phyloP scores from a whole-genome alignment of 345 rosid genomes.

The Anacardium occidentale region DNA sequence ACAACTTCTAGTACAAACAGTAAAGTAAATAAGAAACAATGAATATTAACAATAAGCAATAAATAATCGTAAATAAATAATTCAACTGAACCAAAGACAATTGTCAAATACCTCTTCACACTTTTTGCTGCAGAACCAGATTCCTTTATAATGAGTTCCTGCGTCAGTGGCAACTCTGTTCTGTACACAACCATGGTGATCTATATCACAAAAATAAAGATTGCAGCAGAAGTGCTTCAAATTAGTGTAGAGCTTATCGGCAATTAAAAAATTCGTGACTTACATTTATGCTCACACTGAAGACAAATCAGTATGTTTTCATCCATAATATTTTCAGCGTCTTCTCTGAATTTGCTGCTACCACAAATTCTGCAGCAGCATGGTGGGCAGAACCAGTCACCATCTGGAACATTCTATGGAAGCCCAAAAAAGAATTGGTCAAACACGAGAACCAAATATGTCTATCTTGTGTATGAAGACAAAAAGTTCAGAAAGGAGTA shows the following conservation, averaged over 20 bases:
- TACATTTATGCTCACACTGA: slow-evolving; percentile 73
- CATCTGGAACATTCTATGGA: slow-evolving; percentile 64
- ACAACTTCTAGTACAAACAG: neutral
- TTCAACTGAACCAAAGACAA: neutral
- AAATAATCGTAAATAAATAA: neutral
- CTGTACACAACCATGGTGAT: slow-evolving; percentile 53
- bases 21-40: neutral
- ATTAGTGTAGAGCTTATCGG: neutral
- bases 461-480: neutral
- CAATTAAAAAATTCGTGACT: slow-evolving; percentile 23
- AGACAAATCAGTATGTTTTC: slow-evolving; percentile 41
- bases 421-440: slow-evolving; percentile 14
- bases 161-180: slow-evolving; percentile 21
- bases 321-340: slow-evolving; percentile 25
- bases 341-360: slow-evolving; percentile 29
- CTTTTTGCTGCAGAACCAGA: slow-evolving; percentile 68
- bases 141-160: slow-evolving; percentile 26
- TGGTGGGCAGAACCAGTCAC: slow-evolving; percentile 87
- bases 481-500: neutral
- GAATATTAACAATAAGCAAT: neutral
- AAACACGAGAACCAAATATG: neutral
- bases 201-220: slow-evolving; percentile 36
- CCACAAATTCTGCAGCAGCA: slow-evolving; percentile 73
- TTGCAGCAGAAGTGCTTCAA: slow-evolving; percentile 23
- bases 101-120: slow-evolving; percentile 54